Base-by-base conservation (phyloP, 805 yeast genomes). In the Ogataea ramenticola region DNA sequence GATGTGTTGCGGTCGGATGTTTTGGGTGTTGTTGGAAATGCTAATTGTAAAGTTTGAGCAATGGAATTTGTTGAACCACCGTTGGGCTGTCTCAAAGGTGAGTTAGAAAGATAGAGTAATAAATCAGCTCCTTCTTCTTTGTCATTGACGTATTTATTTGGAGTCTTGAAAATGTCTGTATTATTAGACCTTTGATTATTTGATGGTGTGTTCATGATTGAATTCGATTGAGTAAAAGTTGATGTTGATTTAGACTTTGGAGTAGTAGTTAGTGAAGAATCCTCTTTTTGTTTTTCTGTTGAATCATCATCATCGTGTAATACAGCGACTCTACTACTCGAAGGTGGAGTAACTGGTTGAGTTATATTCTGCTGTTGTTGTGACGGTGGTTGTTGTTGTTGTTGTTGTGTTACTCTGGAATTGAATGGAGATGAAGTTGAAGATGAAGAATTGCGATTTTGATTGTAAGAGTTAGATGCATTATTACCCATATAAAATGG, bases 31-130 rank as follows among this genome's bases (percentile, higher is more conserved):
- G 62, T 55, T 21, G 63, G 61, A 15, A 58, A 51, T 41, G 49
- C 50, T 37, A 54, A 20, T 7, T 34, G 17, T 17, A 34, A 34
- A 7, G 37, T 20, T 34, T 34, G 37, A 34, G 37, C 37, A 43
- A 20, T 46, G 47, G 14, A 40, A 34, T 39, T 33, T 45, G 37
- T 17, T 19, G n/a, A 17, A 16, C 32, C 32, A 29, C 26, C 12
- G n/a, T 32, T 32, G n/a, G 51, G 36, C 1, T 60, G 53, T 43
- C 62, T 51, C 1, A 63, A 63, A 1, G 96, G 96, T 9, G 93
- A 84, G 7, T 90, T 83, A 2, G 96, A 95, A 52, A 87, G 67
- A 61, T 77, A 87, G 77, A 87, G 75, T 48, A 87, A 71, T 48
- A 87, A 65, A 58, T 83, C 91, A 1, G 95, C 96, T 14, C 95